Conservation (phyloP, 352 stramenopile genomes). For the Nannochloropsis limnetica region DNA sequence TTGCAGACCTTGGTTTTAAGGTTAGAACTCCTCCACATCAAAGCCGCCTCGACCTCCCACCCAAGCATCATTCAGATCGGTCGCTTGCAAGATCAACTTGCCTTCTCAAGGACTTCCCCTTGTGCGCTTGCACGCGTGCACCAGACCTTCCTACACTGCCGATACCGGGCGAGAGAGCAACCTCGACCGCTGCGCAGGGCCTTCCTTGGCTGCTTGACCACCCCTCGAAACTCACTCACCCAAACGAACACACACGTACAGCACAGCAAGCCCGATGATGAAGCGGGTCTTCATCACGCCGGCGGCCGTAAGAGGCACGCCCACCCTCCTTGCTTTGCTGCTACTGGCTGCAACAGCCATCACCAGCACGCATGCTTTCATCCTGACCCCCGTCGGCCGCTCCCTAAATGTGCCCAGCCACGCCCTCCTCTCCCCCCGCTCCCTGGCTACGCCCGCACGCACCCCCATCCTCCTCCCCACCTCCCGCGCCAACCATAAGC, state of each 20-base stretch:
- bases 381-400: not conserved
- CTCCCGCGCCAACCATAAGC: not conserved
- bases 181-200: not conserved
- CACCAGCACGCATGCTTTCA: not conserved
- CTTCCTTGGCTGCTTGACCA: not conserved
- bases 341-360: not conserved
- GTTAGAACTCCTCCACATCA: not conserved
- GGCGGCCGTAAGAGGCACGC: not conserved
- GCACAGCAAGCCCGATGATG: not conserved
- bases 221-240: not conserved
- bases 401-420: not conserved
- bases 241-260: not conserved
- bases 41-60: not conserved
- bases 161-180: not conserved
- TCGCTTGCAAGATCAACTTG: not conserved
- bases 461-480: slow-evolving; percentile 29
- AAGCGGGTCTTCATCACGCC: not conserved
- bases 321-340: not conserved
- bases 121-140: not conserved
- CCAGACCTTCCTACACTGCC: not conserved
- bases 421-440: not conserved
- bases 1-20: not conserved
- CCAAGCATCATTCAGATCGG: not conserved
- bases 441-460: not conserved
- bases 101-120: not conserved